Evolutionary conservation across 495 filamentous ascomycete genomes (phyloP), one percentile per base, ranked within the genome.

Genomic region (Choiromyces venosus): DNA sequence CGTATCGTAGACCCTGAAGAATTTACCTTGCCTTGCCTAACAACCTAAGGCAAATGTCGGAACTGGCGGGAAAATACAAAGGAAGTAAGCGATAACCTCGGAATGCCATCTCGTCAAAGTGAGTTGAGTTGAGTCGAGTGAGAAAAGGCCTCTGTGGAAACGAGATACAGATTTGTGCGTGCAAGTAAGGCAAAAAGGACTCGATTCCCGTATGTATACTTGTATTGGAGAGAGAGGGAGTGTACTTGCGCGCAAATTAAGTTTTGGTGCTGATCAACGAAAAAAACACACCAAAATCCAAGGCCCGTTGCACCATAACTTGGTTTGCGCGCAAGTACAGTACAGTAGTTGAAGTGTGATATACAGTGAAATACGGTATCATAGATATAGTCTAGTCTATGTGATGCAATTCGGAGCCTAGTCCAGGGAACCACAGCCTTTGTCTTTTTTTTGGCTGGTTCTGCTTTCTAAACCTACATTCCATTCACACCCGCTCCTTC

Each of bases 161-260:
- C 2, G n/a, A 52, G 46, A 10, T n/a, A 25, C 46, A 12, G 21
- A 52, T 52, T 52, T n/a, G n/a, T n/a, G n/a, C n/a, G n/a, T 12
- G 21, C 10, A n/a, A 21, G 8, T 25, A 52, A 52, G 46, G 46
- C 46, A 12, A 52, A 52, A 52, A 52, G 8, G 25, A 25, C 46
- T 52, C 46, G 46, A 52, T 52, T 25, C 46, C 46, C 21, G 46
- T 52, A 52, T 52, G 21, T n/a, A 25, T 61, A 29, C 52, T 61
- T 29, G 52, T 25, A 61, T 61, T 61, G 52, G 52, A 61, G 52
- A n/a, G n/a, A n/a, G n/a, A n/a, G n/a, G n/a, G n/a, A n/a, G n/a
- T n/a, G n/a, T n/a, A n/a, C n/a, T n/a, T n/a, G n/a, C n/a, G n/a
- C n/a, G n/a, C n/a, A n/a, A n/a, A n/a, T n/a, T n/a, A n/a, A n/a